These are phyloP conservation scores for Tetracladium setigerum DNA, from an alignment of 495 filamentous ascomycete species.

Conservation along the genomic window DNA sequence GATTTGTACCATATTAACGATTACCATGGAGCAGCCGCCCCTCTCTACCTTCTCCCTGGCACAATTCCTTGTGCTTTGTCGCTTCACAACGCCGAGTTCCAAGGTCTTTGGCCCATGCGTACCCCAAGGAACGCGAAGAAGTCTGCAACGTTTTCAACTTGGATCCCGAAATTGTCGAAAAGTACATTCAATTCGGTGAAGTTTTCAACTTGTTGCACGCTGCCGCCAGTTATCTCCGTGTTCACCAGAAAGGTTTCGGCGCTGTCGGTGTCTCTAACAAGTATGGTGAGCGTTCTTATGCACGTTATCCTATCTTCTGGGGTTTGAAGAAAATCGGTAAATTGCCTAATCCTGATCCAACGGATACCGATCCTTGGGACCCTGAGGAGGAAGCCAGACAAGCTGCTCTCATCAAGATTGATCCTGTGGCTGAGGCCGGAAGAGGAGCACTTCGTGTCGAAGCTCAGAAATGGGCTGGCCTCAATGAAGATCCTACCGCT, in stretches of 20 bases:
- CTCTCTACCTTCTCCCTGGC: constrained; percentile 57
- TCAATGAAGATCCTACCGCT: constrained; percentile 56
- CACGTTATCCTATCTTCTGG: constrained; percentile 75
- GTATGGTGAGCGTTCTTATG: constrained; percentile 67
- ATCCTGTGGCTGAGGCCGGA: no score
- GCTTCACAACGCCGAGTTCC: constrained; percentile 68
- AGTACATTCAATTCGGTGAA: constrained; percentile 59
- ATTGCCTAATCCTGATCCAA: constrained; percentile 69
- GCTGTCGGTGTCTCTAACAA: constrained; percentile 70
- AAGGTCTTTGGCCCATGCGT: constrained; percentile 68
- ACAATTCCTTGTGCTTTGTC: constrained; percentile 38
- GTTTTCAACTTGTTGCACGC: constrained; percentile 70
- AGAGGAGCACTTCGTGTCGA: no score
- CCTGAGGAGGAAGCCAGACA: no score
- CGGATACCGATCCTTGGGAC: constrained; percentile 63
- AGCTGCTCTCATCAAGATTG: no score
- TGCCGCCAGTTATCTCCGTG: constrained; percentile 63
- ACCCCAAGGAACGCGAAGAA: constrained; percentile 59
- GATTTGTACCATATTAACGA: constrained; percentile 79
- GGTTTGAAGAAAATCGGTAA: constrained; percentile 62
- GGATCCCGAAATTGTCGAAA: constrained; percentile 52
- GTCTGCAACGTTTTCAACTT: constrained; percentile 68
- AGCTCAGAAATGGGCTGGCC: constrained; percentile 48
- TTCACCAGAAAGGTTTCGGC: constrained; percentile 69
- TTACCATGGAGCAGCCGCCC: constrained; percentile 68